Conservation (phyloP, 306 rosid genomes). For the Medicago arabica region DNA sequence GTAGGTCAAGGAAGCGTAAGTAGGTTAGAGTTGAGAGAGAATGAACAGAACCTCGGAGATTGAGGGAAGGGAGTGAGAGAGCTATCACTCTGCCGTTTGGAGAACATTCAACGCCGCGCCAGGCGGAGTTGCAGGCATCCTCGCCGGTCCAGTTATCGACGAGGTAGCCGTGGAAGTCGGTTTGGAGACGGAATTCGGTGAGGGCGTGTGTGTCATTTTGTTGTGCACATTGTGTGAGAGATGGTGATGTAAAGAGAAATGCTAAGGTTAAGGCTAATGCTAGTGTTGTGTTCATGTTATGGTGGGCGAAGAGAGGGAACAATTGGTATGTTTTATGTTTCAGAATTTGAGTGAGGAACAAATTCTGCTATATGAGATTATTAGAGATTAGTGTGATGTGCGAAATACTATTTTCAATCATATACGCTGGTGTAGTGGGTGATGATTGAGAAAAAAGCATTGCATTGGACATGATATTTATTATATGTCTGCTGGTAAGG, state of each 20-base stretch:
- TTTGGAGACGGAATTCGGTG: constrained; percentile 62
- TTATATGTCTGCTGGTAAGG: constrained; percentile 1
- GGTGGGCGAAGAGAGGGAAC: constrained; percentile 44
- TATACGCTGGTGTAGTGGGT: not conserved
- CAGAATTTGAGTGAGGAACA: too few species aligned
- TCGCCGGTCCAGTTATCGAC: constrained; percentile 72
- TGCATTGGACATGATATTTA: constrained; percentile 11
- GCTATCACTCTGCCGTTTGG: constrained; percentile 57
- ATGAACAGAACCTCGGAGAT: constrained; percentile 79
- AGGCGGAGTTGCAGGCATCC: constrained; percentile 64
- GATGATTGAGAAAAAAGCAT: constrained; percentile 35
- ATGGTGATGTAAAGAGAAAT: constrained; percentile 15
- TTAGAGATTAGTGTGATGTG: too few species aligned
- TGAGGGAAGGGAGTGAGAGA: constrained; percentile 76
- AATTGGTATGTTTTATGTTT: constrained; percentile 31
- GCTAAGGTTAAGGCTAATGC: constrained; percentile 23
- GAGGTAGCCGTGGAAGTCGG: constrained; percentile 86
- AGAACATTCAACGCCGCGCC: constrained; percentile 88
- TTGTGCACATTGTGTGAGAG: constrained; percentile 7
- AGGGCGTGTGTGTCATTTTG: constrained; percentile 74
- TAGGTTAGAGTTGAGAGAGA: constrained; percentile 66
- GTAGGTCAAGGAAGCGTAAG: constrained; percentile 85
- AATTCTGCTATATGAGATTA: too few species aligned
- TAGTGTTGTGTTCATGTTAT: constrained; percentile 48
- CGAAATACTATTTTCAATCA: too few species aligned